Percentiles rank a stretch among this genome's conserved stretches.
Evolutionary conservation across 2,329 filamentous ascomycete genomes (phyloP).

Genomic region (Ramularia endophylla): DNA sequence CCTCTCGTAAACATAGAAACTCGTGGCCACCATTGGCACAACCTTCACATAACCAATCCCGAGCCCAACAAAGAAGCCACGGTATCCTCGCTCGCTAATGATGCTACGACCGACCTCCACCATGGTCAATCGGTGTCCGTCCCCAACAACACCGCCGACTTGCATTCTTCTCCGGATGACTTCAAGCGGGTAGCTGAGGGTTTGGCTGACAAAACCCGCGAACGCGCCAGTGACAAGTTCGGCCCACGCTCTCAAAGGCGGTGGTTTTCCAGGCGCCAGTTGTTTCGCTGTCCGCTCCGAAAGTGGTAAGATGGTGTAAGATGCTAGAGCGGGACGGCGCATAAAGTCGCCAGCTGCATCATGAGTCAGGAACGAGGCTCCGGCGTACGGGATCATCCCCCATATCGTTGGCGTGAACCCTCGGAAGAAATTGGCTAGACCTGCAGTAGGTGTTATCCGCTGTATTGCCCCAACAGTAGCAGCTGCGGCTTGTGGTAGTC

Average conservation of each 20-base stretch:
- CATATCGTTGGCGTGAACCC: constrained; percentile 86
- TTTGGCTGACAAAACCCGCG: constrained; percentile 85
- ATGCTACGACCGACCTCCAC: constrained; percentile 73
- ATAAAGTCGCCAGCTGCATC: constrained; percentile 83
- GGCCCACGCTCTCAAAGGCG: constrained; percentile 75
- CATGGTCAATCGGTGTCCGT: constrained; percentile 73
- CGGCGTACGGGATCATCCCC: constrained; percentile 96
- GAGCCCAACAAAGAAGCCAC: constrained; percentile 87
- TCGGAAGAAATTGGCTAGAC: constrained; percentile 86
- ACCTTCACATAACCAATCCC: constrained; percentile 95
- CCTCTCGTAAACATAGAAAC: constrained; percentile 63
- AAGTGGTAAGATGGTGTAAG: constrained; percentile 68
- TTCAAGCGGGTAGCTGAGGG: constrained; percentile 87
- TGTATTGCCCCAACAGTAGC: constrained; percentile 42
- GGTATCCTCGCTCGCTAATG: constrained; percentile 64
- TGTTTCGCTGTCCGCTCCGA: constrained; percentile 37
- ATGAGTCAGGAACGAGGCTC: constrained; percentile 91
- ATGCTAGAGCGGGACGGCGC: constrained; percentile 59
- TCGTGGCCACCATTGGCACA: constrained; percentile 75
- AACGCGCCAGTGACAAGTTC: constrained; percentile 79
- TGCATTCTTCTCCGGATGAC: constrained; percentile 93
- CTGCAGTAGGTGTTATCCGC: constrained; percentile 55
- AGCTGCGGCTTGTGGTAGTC: constrained; percentile 27
- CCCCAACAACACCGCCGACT: constrained; percentile 87
- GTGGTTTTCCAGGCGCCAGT: constrained; percentile 50